A percentile compares a stretch with the other conserved stretches of the same genome.
Conservation (phyloP, 1,284 basidiomycete genomes). For the Phellinidium pouzarii region DNA sequence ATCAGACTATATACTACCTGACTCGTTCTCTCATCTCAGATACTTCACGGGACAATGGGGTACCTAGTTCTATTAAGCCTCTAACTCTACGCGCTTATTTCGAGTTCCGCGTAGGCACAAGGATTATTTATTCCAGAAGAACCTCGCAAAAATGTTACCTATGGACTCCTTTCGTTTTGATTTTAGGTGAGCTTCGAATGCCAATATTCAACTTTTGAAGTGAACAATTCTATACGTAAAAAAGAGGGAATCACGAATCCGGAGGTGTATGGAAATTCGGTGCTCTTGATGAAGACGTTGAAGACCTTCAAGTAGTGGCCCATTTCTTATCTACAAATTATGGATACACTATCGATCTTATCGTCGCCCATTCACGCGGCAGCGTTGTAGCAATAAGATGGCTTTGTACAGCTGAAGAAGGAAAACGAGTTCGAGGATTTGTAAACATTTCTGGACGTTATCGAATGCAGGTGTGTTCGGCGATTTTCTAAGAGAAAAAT, state of each 20-base stretch:
- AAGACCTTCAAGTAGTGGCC: constrained; percentile 61
- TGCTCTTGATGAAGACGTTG: constrained; percentile 49
- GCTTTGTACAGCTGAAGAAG: constrained; percentile 55
- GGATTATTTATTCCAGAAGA: constrained; percentile 76
- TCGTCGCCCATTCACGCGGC: constrained; percentile 72
- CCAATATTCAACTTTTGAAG: too few relatives aligned
- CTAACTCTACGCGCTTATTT: not conserved
- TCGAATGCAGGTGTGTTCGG: constrained; percentile 56
- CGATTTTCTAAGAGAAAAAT: constrained; percentile 4
- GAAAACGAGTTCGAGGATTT: constrained; percentile 44
- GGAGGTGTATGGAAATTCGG: constrained; percentile 57
- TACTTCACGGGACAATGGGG: constrained; percentile 75
- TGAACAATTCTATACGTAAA: too few relatives aligned
- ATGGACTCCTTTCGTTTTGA: constrained; percentile 81
- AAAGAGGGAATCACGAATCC: constrained; percentile 72
- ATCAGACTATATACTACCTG: constrained; percentile 3
- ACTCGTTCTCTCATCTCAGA: constrained; percentile 35
- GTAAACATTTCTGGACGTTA: constrained; percentile 71
- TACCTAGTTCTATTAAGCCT: constrained; percentile 27
- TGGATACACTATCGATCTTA: constrained; percentile 58
- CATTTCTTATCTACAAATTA: constrained; percentile 47
- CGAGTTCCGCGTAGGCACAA: constrained; percentile 50
- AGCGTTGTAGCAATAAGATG: constrained; percentile 59
- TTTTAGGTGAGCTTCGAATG: constrained; percentile 54
- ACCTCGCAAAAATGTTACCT: constrained; percentile 59